Conservation (phyloP, 345 rosid species). For the Nephelium lappaceum region DNA sequence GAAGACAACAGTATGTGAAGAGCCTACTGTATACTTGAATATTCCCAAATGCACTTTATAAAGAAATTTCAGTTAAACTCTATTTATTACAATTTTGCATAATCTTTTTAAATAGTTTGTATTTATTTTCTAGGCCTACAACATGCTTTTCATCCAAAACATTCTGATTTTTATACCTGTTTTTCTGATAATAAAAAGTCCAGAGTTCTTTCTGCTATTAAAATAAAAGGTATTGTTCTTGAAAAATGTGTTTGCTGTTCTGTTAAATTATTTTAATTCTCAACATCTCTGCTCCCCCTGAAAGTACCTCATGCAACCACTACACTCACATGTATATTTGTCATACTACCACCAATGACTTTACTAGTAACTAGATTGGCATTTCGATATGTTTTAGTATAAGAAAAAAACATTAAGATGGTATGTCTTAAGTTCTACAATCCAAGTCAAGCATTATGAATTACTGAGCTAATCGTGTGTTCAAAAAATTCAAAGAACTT, state of each 20-base stretch:
- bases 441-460: background rate
- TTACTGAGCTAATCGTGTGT: background rate
- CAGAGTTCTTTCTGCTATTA: background rate
- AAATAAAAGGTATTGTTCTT: background rate
- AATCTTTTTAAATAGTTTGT: background rate
- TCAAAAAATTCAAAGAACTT: background rate
- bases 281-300: background rate
- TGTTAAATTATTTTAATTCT: conserved; percentile 8
- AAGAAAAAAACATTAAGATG: conserved; percentile 1
- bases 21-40: background rate
- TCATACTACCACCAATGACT: background rate
- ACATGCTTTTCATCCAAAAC: background rate
- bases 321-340: background rate
- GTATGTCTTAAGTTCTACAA: background rate
- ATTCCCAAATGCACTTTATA: background rate
- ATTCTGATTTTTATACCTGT: background rate
- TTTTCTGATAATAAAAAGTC: background rate
- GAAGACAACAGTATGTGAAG: background rate
- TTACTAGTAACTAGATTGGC: background rate
- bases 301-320: background rate
- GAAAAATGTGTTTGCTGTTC: background rate
- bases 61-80: background rate
- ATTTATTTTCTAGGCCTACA: background rate
- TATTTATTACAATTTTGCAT: background rate
- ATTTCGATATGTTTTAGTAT: background rate